A percentile compares a stretch with the other conserved stretches of the same genome.
Conservation (phyloP, 768 basidiomycete genomes). For the Naganishia vaughanmartiniae region DNA sequence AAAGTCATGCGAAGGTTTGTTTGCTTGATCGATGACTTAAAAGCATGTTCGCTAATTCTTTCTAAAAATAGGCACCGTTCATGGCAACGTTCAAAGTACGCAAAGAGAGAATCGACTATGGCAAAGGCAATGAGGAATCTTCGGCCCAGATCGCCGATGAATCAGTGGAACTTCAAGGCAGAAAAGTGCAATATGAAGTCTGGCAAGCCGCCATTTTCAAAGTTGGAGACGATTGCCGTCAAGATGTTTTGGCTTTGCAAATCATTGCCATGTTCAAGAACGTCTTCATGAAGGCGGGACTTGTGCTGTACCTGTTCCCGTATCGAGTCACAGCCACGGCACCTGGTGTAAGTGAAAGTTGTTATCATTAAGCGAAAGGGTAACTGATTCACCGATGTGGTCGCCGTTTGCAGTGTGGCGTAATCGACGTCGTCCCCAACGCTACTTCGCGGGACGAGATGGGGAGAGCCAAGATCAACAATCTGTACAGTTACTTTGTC, state of each 20-base stretch:
- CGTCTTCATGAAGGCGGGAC: slow-evolving; percentile 81
- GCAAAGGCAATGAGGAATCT: slow-evolving; percentile 52
- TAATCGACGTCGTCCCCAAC: slow-evolving; percentile 97
- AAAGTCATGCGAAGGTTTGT: slow-evolving; percentile 91
- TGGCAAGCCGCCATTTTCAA: slow-evolving; percentile 99
- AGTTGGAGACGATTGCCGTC: slow-evolving; percentile 97
- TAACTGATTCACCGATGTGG: neutral
- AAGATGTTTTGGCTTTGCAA: slow-evolving; percentile 95
- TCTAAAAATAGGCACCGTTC: slow-evolving; percentile 77
- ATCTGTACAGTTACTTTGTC: slow-evolving; percentile 88
- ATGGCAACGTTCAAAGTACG: slow-evolving; percentile 99
- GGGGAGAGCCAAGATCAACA: slow-evolving; percentile 97
- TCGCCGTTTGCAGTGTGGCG: slow-evolving; percentile 69
- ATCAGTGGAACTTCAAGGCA: neutral
- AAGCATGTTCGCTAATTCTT: slow-evolving; percentile 19
- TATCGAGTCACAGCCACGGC: slow-evolving; percentile 96
- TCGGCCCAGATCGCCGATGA: slow-evolving; percentile 34
- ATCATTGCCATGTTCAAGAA: slow-evolving; percentile 99
- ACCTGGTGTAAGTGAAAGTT: slow-evolving; percentile 69
- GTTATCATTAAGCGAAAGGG: neutral
- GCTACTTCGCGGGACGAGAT: slow-evolving; percentile 98
- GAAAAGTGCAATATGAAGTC: slow-evolving; percentile 64
- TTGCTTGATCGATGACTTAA: neutral
- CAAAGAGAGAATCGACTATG: slow-evolving; percentile 73
- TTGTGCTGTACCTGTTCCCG: slow-evolving; percentile 87